Evolutionary conservation across 164 flowering plant genomes (phyloP), one percentile per base, ranked within the genome.

Genomic region (Litsea cubeba): DNA sequence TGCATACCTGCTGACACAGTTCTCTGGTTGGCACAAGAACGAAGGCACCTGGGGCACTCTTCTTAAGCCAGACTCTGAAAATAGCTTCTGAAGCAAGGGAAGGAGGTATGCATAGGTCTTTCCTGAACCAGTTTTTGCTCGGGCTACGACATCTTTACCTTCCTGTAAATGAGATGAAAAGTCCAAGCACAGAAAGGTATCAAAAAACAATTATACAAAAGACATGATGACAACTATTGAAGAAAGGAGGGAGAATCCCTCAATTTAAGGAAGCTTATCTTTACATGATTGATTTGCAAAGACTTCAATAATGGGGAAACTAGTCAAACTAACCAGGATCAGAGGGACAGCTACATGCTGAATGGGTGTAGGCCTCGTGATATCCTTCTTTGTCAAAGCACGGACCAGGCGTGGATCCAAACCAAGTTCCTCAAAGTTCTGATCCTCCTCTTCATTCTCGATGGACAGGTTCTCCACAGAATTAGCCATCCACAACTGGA

Each of bases 71-170:
- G 81, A 74, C 58, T 81, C 89, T 4, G 86, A 72, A 60, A 92
- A 87, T 23, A 94, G 85, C 83, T 91, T 96, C 78, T 96, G 99
- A 18, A 96, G 89, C 84, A 94, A 74, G 1, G 99, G 99, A 28
- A 96, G 91, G 11, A 96, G 88, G 71, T 93, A 96, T 1, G 99
- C 97, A 30, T 87, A 90, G 14, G 99, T 96, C 81, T 96, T 96
- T 20, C 99, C 99, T 1, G 99, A 94, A 66, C 99, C 99, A 5
- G 99, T 96, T 79, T 90, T 91, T 2, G 98, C 98, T 46, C 91
- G 81, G 3, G 97, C 97, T 50, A 96, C 96, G 69, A 95, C 95
- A 78, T 95, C 98, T 76, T 93, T 88, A 4, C 99, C 99, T 87
- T 90, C 88, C 99, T 95, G 40, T 14, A 62, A 5, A 72, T 71